phyloP scores from a whole-genome alignment of 768 basidiomycete species.

The Collybia nuda region DNA sequence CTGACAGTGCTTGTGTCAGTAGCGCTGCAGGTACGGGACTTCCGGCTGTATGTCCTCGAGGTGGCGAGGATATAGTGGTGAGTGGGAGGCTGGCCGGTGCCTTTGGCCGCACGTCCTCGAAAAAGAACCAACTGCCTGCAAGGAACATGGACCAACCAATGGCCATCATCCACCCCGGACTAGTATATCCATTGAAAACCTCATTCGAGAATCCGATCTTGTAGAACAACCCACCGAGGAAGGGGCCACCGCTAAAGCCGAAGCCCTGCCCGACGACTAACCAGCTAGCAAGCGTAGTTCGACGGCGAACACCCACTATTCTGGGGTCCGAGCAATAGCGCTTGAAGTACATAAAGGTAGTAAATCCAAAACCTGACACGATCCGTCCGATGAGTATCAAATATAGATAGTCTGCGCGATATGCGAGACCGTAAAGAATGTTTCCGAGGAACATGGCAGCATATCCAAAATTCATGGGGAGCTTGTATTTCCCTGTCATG shows the following conservation, averaged over 20 bases:
- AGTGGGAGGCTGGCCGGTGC: not conserved
- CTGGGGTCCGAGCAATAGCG: conserved; percentile 67
- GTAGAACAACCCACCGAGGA: conserved; percentile 60
- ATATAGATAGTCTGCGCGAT: conserved; percentile 58
- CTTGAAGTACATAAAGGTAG: conserved; percentile 67
- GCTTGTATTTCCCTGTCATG: conserved; percentile 48
- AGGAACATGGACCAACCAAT: conserved; percentile 53
- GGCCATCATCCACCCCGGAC: conserved; percentile 68
- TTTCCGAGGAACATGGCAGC: conserved; percentile 54
- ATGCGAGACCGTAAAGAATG: conserved; percentile 62
- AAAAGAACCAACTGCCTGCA: conserved; percentile 29
- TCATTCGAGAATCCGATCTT: conserved; percentile 55
- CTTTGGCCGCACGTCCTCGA: conserved; percentile 35
- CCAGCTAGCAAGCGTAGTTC: conserved; percentile 63
- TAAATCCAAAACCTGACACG: conserved; percentile 59
- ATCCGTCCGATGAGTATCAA: conserved; percentile 73
- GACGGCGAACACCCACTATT: conserved; percentile 60
- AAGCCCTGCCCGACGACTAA: conserved; percentile 62
- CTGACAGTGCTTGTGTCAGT: conserved; percentile 10
- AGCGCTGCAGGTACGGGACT: conserved; percentile 16
- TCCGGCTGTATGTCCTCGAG: not conserved
- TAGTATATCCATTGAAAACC: conserved; percentile 68
- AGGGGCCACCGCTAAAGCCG: conserved; percentile 64
- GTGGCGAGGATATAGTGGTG: not conserved
- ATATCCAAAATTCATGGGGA: conserved; percentile 58